Evolutionary conservation across 1,139 yeast genomes (phyloP).

Genomic region (Lodderomyces jiufengensis): DNA sequence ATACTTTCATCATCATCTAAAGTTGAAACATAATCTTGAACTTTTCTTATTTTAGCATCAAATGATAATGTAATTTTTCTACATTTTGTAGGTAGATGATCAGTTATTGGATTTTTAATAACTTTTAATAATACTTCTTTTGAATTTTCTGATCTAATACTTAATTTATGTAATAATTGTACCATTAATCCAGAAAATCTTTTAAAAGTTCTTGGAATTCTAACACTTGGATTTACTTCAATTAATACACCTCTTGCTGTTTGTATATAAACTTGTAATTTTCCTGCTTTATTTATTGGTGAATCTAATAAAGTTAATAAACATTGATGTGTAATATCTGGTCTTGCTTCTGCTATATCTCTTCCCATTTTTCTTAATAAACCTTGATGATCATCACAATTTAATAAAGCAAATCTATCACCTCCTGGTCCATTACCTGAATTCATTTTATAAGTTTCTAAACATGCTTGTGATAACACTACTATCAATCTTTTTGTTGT

Average conservation of each 20-base stretch:
- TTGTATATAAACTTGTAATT: conserved; percentile 90
- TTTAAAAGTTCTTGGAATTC: conserved; percentile 97
- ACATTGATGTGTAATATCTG: conserved; percentile 96
- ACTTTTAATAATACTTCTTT: conserved; percentile 92
- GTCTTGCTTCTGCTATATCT: conserved; percentile 96
- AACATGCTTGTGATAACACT: conserved; percentile 89
- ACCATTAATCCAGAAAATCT: conserved; percentile 98
- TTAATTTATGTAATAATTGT: conserved; percentile 84
- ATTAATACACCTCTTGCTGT: conserved; percentile 92
- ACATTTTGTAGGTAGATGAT: conserved; percentile 94
- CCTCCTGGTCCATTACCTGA: conserved; percentile 81
- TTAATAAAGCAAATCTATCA: conserved; percentile 86
- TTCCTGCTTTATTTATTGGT: conserved; percentile 96
- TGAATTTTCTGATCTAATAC: conserved; percentile 90
- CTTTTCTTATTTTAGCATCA: conserved; percentile 84
- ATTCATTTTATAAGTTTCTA: conserved; percentile 88
- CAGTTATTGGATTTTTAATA: conserved; percentile 94
- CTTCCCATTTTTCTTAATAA: conserved; percentile 91
- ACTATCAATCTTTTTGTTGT: conserved; percentile 81
- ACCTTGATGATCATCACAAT: conserved; percentile 98
- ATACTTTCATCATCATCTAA: conserved; percentile 87
- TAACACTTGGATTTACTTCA: conserved; percentile 93
- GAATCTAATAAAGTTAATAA: conserved; percentile 88
- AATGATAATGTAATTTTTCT: conserved; percentile 90
- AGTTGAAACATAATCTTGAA: conserved; percentile 80